Base-by-base conservation (phyloP, 2,329 filamentous ascomycete species). In the Ophiostoma sp. region DNA sequence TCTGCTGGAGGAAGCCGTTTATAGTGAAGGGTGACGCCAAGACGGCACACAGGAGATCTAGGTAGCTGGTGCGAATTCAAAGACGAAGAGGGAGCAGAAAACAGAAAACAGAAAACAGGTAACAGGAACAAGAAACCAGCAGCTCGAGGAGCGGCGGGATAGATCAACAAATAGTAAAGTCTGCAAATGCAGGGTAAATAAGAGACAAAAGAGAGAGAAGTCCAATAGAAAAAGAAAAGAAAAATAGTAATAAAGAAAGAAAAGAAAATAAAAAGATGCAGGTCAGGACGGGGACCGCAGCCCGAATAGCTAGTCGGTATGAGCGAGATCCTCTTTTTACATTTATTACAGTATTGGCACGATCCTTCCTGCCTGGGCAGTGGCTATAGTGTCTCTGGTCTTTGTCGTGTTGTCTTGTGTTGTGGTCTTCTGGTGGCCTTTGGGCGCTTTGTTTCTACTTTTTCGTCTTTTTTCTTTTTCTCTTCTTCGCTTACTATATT, bases 341-440 rank as follows among this genome's bases (percentile, higher is more conserved):
- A 55, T 55, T 55, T 27, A 55, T 55, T 27, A 55, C 49, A 55
- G 49, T 55, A 55, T 52, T 52, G 47, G 47, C 47, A 52, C n/a
- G 47, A 52, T 55, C n/a, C 49, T 55, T 55, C n/a, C 49, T 55
- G 18, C 9, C n/a, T 18, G n/a, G 45, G 14, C 45, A 18, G 16
- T 52, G 47, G n/a, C n/a, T 52, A n/a, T 18, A 18, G 47, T 52
- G 0, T 52, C 16, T 18, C 47, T 52, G 6, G 47, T 52, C 47
- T 52, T 52, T 18, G 47, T 47, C 12, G 9, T 47, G 47, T 6
- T 52, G 16, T 52, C 14, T 52, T 52, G 47, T 52, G 5, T 52
- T 2, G 47, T 52, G 16, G 27, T 27, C 27, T 27, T 27, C 27
- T 27, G 27, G 27, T 27, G 27, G 27, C 27, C 2, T 27, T 27